Conservation (phyloP, 441 rosid species). For the Eutrema salsugineum region DNA sequence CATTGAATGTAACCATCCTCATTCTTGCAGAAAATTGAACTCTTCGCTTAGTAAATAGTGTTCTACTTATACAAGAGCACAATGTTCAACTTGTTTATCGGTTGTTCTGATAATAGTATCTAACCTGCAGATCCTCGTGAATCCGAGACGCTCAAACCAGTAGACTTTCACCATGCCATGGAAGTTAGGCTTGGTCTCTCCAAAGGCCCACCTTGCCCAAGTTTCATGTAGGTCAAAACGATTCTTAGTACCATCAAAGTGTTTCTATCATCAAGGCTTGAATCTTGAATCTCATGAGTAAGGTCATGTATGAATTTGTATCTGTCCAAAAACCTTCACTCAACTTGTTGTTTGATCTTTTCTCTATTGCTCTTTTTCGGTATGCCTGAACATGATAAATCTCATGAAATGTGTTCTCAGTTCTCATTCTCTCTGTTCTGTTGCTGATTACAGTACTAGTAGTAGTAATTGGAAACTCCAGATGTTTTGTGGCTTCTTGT, state of each 20-base stretch:
- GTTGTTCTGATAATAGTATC: background rate
- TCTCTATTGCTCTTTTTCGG: background rate
- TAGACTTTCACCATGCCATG: conserved; percentile 75
- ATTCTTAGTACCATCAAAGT: background rate
- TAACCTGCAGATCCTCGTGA: conserved; percentile 64
- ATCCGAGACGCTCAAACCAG: conserved; percentile 59
- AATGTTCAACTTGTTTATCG: background rate
- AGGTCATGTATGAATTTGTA: background rate
- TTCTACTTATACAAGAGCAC: background rate
- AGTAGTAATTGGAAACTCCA: too few species aligned
- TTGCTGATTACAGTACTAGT: background rate
- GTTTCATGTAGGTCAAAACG: conserved; percentile 40
- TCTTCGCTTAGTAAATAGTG: background rate
- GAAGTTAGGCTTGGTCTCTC: conserved; percentile 74
- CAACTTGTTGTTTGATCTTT: background rate
- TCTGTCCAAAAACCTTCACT: background rate
- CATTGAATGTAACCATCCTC: background rate
- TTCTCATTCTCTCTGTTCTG: background rate
- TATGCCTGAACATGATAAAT: background rate
- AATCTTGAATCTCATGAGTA: background rate
- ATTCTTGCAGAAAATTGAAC: background rate
- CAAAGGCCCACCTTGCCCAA: conserved; percentile 64
- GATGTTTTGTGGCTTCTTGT: background rate
- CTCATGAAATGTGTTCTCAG: background rate
- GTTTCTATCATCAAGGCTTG: background rate